Evolutionary conservation across 805 yeast species (phyloP).

Genomic region (Teunomyces gatunensis): DNA sequence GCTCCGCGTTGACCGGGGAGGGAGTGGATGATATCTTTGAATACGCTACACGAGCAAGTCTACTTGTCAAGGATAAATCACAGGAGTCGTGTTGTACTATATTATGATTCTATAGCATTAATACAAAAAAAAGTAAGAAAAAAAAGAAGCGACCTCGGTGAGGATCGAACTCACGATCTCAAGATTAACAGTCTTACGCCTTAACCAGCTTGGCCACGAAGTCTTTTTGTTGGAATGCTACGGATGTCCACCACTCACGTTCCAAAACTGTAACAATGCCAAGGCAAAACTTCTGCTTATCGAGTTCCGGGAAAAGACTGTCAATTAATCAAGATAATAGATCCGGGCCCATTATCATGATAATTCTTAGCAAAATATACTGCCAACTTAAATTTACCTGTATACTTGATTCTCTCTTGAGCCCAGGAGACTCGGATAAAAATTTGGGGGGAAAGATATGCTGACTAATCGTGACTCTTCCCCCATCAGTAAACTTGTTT

Average conservation of each 20-base stretch:
- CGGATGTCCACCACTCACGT: neutral
- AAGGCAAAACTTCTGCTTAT: neutral
- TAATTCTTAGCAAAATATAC: too few species aligned
- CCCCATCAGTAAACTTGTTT: too few species aligned
- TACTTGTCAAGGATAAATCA: conserved; percentile 41
- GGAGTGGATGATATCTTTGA: conserved; percentile 95
- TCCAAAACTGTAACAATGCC: neutral
- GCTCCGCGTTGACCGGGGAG: conserved; percentile 90
- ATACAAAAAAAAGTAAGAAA: neutral
- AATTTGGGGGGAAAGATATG: too few species aligned
- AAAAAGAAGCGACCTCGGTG: conserved; percentile 27
- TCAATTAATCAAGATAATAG: too few species aligned
- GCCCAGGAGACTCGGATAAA: too few species aligned
- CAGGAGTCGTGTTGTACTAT: conserved; percentile 34
- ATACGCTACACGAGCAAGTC: conserved; percentile 80
- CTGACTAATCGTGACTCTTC: too few species aligned
- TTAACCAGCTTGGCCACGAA: conserved; percentile 29
- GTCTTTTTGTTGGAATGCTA: conserved; percentile 7
- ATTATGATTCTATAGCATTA: conserved; percentile 3
- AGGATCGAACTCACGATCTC: conserved; percentile 33
- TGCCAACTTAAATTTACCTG: too few species aligned
- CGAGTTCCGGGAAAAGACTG: too few species aligned
- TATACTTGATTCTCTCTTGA: too few species aligned
- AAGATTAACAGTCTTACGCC: conserved; percentile 31
- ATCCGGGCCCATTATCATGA: too few species aligned